Base-by-base conservation (phyloP, 2,329 filamentous ascomycete species). In the Aspergillus fijiensis region DNA sequence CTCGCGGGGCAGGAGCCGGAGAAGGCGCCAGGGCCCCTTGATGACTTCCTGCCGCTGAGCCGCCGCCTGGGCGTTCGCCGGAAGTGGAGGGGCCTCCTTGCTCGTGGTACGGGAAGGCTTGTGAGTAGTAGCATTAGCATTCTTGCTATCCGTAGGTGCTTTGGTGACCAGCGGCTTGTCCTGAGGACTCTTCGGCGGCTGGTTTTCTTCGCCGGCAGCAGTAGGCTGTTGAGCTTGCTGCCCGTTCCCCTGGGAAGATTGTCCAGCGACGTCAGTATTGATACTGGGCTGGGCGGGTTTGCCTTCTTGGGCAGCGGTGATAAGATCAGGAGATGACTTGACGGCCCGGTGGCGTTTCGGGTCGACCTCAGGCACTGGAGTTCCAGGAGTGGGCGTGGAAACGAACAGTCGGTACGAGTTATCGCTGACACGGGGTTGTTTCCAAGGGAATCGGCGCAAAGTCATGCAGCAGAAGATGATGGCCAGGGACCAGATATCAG, bases 381-480 rank as follows among this genome's bases (percentile, higher is more conserved):
- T 80, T 2, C 89, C 90, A 0, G 90, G 89, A 3, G 92, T 91
- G 1, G 94, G 93, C 7, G 90, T 85, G 1, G 95, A 87, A 14
- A 94, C 88, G 73, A 99, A 99, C 1, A 99, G 84, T 70, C 94
- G 93, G 78, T 91, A 99, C 0, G 92, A 96, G 75, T 96, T 98
- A 75, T 99, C 95, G 3, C 91, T 91, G 74, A 92, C 80, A 47
- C 93, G 87, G 4, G 95, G 95, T 39, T 96, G 88, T 79, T 99
- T 99, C 95, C 95, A 99, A 0, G 95, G 95, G 72, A 99, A 99
- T 39, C 95, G 84, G 23, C 95, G 86, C 48, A 99, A 82, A 5
- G 92, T 95, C 95, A 99, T 99, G 81, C 95, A 99, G 77, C 95
- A 98, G 78, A 94, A 99, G 58, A 99, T 98, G 68, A 99, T 99